These are phyloP conservation scores for Scedosporium dehoogii DNA, from an alignment of 2,329 filamentous ascomycete genomes.

Conservation along the genomic window DNA sequence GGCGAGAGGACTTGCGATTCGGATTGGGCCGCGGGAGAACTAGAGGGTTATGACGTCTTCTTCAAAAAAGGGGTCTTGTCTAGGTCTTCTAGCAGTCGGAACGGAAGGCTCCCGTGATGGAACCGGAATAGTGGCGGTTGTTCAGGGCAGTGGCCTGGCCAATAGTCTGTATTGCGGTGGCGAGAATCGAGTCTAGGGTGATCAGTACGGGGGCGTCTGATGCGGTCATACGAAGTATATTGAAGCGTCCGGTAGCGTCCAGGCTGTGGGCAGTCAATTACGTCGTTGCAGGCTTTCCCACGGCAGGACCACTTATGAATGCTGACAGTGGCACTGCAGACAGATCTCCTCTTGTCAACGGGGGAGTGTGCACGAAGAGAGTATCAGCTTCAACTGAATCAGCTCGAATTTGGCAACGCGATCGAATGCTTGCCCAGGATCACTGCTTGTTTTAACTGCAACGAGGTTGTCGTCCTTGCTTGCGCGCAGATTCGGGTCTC, in stretches of 20 bases:
- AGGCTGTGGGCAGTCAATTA: background rate
- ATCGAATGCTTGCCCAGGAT: background rate
- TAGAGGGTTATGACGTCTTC: background rate
- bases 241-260: background rate
- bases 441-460: background rate
- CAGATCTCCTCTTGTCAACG: background rate
- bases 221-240: background rate
- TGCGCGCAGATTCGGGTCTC: background rate
- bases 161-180: background rate
- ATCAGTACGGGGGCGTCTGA: background rate
- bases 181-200: background rate
- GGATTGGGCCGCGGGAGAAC: background rate
- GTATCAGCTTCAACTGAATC: background rate
- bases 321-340: background rate
- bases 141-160: background rate
- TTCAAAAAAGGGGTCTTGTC: background rate
- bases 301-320: background rate
- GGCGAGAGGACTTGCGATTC: no score
- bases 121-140: background rate
- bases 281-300: background rate
- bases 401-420: background rate
- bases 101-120: background rate
- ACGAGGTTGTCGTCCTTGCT: background rate
- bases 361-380: background rate
- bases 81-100: no score